phyloP scores from a whole-genome alignment of 1,284 basidiomycete genomes.

The Apiotrichum veenhuisii region DNA sequence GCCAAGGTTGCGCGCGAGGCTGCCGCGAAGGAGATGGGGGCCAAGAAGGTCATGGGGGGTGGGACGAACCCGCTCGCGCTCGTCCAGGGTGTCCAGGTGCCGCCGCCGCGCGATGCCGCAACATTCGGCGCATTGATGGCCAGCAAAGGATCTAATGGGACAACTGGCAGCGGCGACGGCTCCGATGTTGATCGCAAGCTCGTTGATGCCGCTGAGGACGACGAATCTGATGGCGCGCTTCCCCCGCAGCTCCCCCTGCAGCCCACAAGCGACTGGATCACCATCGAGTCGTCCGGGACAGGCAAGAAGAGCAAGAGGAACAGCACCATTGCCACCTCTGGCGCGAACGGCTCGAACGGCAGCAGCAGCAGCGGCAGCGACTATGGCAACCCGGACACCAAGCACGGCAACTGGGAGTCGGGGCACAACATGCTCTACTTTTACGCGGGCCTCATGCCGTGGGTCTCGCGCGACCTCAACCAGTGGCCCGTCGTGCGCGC shows the following conservation, averaged over 20 bases:
- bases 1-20: constrained; percentile 37
- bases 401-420: constrained; percentile 57
- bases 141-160: neutral
- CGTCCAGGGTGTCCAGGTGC: constrained; percentile 10
- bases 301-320: neutral
- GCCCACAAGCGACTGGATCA: constrained; percentile 43
- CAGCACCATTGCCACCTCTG: neutral
- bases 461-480: constrained; percentile 66
- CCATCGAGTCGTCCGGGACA: constrained; percentile 35
- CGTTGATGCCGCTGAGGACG: neutral
- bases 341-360: neutral
- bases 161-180: neutral
- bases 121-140: too few species aligned
- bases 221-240: constrained; percentile 23
- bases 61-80: constrained; percentile 13
- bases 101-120: neutral
- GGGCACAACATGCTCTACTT: constrained; percentile 69
- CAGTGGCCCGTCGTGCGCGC: constrained; percentile 78
- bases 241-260: constrained; percentile 27
- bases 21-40: constrained; percentile 10
- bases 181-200: neutral
- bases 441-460: constrained; percentile 56
- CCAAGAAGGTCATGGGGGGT: constrained; percentile 20
- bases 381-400: neutral
- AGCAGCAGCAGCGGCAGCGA: neutral